Evolutionary conservation across 2,329 filamentous ascomycete genomes (phyloP).

Genomic region (Hypoxylon sp.): DNA sequence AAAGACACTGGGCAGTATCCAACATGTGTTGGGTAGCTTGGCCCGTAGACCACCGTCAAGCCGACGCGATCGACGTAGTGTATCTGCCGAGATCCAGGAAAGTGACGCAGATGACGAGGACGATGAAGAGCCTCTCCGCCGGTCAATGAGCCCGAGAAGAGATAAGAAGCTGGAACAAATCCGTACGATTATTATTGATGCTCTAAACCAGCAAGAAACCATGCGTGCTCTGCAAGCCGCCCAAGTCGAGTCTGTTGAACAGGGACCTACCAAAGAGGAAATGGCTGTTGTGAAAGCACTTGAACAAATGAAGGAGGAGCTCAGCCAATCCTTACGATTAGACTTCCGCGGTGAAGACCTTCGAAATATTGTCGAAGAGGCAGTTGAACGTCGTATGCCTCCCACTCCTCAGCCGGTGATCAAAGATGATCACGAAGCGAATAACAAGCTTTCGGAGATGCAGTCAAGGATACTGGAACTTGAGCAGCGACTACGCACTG

Average conservation of each 20-base stretch:
- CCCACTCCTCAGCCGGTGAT: conserved; percentile 62
- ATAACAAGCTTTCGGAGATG: conserved; percentile 70
- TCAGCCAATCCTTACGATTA: conserved; percentile 61
- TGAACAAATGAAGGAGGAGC: conserved; percentile 71
- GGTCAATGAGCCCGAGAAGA: conserved; percentile 82
- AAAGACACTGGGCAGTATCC: conserved; percentile 81
- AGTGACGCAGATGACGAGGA: conserved; percentile 97
- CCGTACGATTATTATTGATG: conserved; percentile 79
- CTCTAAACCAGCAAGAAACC: conserved; percentile 72
- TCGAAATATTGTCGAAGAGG: conserved; percentile 74
- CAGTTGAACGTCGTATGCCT: conserved; percentile 71
- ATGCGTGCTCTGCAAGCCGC: conserved; percentile 55
- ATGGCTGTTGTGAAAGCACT: conserved; percentile 76
- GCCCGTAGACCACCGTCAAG: conserved; percentile 69
- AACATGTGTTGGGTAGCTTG: conserved; percentile 75
- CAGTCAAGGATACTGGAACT: conserved; percentile 68
- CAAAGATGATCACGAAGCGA: conserved; percentile 66
- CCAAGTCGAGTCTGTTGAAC: conserved; percentile 48
- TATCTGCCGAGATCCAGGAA: conserved; percentile 78
- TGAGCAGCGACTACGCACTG: conserved; percentile 50
- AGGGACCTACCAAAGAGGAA: conserved; percentile 57
- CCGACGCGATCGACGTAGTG: conserved; percentile 73
- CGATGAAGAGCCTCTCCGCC: conserved; percentile 75
- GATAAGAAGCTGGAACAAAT: conserved; percentile 90
- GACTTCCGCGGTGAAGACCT: conserved; percentile 68